Base-by-base conservation (phyloP, 768 basidiomycete species). In the Leucogyrophana mollusca region DNA sequence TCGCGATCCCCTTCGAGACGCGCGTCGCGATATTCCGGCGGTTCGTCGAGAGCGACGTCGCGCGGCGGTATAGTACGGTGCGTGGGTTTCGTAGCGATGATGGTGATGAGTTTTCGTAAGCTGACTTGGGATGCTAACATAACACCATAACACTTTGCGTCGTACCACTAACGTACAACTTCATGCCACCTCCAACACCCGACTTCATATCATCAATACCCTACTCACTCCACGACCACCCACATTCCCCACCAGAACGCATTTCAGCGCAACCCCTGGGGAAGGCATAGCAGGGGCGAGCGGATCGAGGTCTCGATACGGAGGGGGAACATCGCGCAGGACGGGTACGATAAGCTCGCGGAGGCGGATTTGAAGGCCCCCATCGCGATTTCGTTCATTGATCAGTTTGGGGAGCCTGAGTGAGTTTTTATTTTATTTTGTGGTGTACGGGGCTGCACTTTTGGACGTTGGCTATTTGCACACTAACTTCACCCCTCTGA, bases 1-100 rank as follows among this genome's bases (percentile, higher is more conserved):
- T 96, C 68, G 83, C 92, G 4, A 87, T 98, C 46, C 94, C 95
- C 0, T 98, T 98, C 68, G 84, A 87, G 42, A 80, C 82, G 1
- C 83, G 95, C n/a, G 90, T 97, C 9, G 78, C 82, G 30, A 91
- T 97, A 38, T 95, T 97, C 69, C 78, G 91, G 18, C 73, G 80
- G 44, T 96, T 96, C 62, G 79, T 97, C 40, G 65, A 71, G 34
- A 85, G 80, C 55, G 90, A 94, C 57, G 70, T 62, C 43, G 54
- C 52, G 45, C n/a, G n/a, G n/a, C n/a, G n/a, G n/a, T n/a, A n/a
- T 49, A 16, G 8, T 9, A 36, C 41, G 60, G 27, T 58, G 53
- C 40, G n/a, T n/a, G n/a, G n/a, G n/a, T n/a, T n/a, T n/a, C n/a
- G n/a, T n/a, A 25, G 35, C 14, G 25, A 34, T 16, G 17, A 53